A percentile compares a stretch with the other conserved stretches of the same genome.
Conservation (phyloP, 352 stramenopile genomes). For the Globisporangium acanthophoron region DNA sequence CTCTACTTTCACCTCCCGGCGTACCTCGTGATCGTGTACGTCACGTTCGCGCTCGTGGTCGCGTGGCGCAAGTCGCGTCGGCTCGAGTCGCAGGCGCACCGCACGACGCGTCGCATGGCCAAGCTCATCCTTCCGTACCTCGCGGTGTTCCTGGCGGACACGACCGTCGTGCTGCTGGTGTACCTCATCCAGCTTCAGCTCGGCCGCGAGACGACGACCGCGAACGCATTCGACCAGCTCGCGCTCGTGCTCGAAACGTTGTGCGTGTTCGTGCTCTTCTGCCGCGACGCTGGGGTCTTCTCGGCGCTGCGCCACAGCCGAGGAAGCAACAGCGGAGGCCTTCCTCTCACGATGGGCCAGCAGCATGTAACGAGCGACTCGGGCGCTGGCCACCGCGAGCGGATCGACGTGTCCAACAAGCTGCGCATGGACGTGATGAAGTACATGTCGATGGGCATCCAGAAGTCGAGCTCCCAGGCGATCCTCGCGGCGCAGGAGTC, state of each 20-base stretch:
- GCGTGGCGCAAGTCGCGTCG: constrained; percentile 65
- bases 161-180: constrained; percentile 37
- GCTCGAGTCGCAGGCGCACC: constrained; percentile 72
- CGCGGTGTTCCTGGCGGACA: constrained; percentile 52
- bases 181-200: constrained; percentile 40
- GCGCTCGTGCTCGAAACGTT: constrained; percentile 68
- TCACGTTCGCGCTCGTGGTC: constrained; percentile 43
- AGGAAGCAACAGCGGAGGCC: constrained; percentile 4
- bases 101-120: constrained; percentile 74
- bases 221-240: constrained; percentile 66
- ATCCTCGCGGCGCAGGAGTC: constrained; percentile 25
- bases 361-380: constrained; percentile 11
- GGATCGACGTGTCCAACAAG: constrained; percentile 73
- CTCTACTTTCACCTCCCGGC: constrained; percentile 66
- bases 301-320: constrained; percentile 19
- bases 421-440: constrained; percentile 83
- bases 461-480: constrained; percentile 58
- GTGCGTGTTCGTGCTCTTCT: constrained; percentile 70
- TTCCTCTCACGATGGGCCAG: constrained; percentile 17
- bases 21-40: constrained; percentile 70
- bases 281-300: constrained; percentile 62
- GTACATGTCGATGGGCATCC: constrained; percentile 84
- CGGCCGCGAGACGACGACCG: constrained; percentile 28
- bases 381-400: constrained; percentile 14
- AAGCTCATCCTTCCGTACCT: constrained; percentile 82